Base-by-base conservation (phyloP, 23 red algal species). In the Gracilaria domingensis region DNA sequence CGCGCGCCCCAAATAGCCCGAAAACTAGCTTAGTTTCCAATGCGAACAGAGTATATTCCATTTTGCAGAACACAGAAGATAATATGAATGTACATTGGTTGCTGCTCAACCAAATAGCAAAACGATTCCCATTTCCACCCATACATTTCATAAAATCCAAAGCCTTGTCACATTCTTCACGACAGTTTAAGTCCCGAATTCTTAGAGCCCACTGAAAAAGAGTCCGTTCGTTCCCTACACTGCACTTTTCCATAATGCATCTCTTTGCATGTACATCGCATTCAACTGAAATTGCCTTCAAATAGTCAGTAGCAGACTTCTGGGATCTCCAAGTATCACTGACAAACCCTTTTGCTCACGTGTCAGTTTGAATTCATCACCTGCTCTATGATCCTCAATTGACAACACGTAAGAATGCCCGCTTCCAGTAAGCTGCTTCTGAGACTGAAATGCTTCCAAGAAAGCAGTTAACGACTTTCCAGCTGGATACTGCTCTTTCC, bases 231-330 rank as follows among this genome's bases (percentile, higher is more conserved):
- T 55, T 55, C 17, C 13, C 51, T 17, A 20, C 51, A 20, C 18
- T 20, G 51, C 51, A 55, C 12, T 77, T 77, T 49, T 77, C 72
- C 72, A 25, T n/a, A 30, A 77, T 49, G 72, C 40, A 49, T 23
- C 34, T 23, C 26, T 77, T 77, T 26, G 72, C 72, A 77, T 77
- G 72, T 25, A 77, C 34, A 49, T 77, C 72, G 49, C 72, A 77
- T 77, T 34, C 72, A 0, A 77, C 7, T n/a, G 37, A 7, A 33
- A 49, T 26, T 24, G 39, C 40, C 0, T 21, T 49, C 24, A 49
- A 0, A 6, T 44, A 77, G 0, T 39, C 72, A 40, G 12, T 25
- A 45, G 34, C 39, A 24, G 32, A 28, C 34, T 0, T 49, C 45
- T 40, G 9, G 29, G 12, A 29, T 49, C 40, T 30, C 72, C 33